These are phyloP conservation scores for Candida xiaguanensis DNA, from an alignment of 805 yeast genomes.

Conservation along the genomic window DNA sequence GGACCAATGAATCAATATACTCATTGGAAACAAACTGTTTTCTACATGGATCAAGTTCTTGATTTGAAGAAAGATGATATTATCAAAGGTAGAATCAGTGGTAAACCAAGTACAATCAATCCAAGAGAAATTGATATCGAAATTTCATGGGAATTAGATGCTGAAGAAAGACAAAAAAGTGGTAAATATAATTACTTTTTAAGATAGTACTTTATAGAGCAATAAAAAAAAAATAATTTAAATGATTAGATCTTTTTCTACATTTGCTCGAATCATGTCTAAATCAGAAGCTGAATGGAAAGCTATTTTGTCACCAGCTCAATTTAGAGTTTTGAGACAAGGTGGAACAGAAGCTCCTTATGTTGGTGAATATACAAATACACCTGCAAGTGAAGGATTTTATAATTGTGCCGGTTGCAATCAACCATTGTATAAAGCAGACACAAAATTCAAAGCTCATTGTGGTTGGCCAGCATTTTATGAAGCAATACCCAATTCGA, in stretches of 20 bases:
- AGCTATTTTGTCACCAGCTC: constrained; percentile 70
- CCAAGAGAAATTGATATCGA: constrained; percentile 89
- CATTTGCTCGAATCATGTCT: constrained; percentile 14
- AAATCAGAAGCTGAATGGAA: constrained; percentile 68
- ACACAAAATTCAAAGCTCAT: constrained; percentile 80
- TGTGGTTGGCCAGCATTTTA: constrained; percentile 99
- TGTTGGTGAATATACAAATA: constrained; percentile 55
- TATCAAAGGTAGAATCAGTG: constrained; percentile 66
- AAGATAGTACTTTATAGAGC: constrained; percentile 34
- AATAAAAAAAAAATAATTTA: background rate
- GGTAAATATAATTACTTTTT: constrained; percentile 68
- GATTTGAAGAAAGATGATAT: constrained; percentile 73
- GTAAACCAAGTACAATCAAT: constrained; percentile 72
- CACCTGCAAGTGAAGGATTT: constrained; percentile 57
- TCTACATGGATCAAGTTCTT: constrained; percentile 80
- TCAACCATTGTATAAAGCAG: constrained; percentile 72
- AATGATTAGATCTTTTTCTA: constrained; percentile 4
- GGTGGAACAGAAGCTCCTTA: constrained; percentile 69
- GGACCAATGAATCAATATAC: constrained; percentile 94
- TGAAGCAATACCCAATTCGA: constrained; percentile 80
- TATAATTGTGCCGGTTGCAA: constrained; percentile 87
- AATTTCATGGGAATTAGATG: constrained; percentile 52
- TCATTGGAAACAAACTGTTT: constrained; percentile 98
- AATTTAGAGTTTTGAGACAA: constrained; percentile 72
- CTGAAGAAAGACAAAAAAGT: constrained; percentile 47